Percentiles rank a stretch among this genome's conserved stretches.
Conservation (phyloP, 306 rosid species). For the Prunus fruticosa region DNA sequence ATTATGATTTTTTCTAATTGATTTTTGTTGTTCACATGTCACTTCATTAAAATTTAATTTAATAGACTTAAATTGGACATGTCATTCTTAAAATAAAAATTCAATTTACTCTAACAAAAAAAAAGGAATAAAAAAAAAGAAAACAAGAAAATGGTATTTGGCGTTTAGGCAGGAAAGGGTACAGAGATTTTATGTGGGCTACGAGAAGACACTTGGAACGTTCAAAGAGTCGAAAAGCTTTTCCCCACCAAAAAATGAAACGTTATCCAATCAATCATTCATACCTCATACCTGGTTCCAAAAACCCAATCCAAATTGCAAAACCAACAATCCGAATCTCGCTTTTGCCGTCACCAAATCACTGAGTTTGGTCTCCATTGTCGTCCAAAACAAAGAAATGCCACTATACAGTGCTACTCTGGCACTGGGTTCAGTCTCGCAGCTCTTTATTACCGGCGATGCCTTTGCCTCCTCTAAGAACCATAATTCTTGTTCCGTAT, state of each 20-base stretch:
- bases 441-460: conserved; percentile 32
- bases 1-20: too few relatives aligned
- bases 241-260: conserved; percentile 1
- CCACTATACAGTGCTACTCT: conserved; percentile 43
- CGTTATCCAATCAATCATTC: neutral
- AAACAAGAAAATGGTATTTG: too few relatives aligned
- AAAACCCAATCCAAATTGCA: neutral
- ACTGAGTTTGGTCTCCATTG: neutral
- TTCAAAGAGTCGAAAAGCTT: neutral
- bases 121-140: too few relatives aligned
- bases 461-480: neutral
- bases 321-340: neutral
- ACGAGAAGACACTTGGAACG: conserved; percentile 27
- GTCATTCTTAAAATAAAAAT: too few relatives aligned
- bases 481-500: conserved; percentile 4
- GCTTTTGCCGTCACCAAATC: too few relatives aligned
- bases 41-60: too few relatives aligned
- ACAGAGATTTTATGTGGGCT: conserved; percentile 23
- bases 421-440: conserved; percentile 36
- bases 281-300: neutral
- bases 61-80: too few relatives aligned
- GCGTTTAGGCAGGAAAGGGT: too few relatives aligned
- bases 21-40: too few relatives aligned
- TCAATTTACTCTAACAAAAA: too few relatives aligned
- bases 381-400: conserved; percentile 22